Evolutionary conservation across 1,139 yeast species (phyloP).

Genomic region (Candida mesenterica): DNA sequence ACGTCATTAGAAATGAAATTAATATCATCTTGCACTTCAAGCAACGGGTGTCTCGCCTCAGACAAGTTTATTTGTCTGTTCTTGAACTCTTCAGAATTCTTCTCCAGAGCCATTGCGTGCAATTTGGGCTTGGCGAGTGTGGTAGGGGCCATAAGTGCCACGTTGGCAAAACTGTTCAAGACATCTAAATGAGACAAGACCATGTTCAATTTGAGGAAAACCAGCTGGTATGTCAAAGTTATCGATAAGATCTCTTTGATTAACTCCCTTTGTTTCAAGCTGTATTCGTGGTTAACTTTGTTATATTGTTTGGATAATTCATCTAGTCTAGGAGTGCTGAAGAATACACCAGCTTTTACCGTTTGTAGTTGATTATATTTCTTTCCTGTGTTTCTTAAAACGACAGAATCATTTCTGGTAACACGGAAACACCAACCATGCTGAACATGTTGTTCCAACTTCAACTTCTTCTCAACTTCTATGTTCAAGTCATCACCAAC

Average conservation of each 20-base stretch:
- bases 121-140: constrained; percentile 73
- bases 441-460: constrained; percentile 78
- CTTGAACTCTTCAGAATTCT: constrained; percentile 26
- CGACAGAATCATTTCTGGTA: constrained; percentile 84
- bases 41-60: constrained; percentile 88
- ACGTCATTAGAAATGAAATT: constrained; percentile 88
- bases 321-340: constrained; percentile 68
- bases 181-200: constrained; percentile 79
- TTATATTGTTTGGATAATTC: constrained; percentile 59
- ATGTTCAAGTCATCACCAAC: constrained; percentile 74
- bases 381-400: constrained; percentile 59
- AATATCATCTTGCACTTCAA: constrained; percentile 88
- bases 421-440: constrained; percentile 95
- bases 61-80: constrained; percentile 55
- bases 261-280: constrained; percentile 68
- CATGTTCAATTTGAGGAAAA: constrained; percentile 64
- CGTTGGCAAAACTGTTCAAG: constrained; percentile 79
- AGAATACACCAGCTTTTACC: constrained; percentile 90
- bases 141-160: constrained; percentile 77
- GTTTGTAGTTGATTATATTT: constrained; percentile 80
- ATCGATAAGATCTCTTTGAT: constrained; percentile 81
- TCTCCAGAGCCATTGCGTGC: constrained; percentile 43
- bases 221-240: constrained; percentile 76
- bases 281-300: constrained; percentile 64
- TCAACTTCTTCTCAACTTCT: constrained; percentile 84